Conservation (phyloP, 768 basidiomycete genomes). For the Hortiboletus flavorubellus region DNA sequence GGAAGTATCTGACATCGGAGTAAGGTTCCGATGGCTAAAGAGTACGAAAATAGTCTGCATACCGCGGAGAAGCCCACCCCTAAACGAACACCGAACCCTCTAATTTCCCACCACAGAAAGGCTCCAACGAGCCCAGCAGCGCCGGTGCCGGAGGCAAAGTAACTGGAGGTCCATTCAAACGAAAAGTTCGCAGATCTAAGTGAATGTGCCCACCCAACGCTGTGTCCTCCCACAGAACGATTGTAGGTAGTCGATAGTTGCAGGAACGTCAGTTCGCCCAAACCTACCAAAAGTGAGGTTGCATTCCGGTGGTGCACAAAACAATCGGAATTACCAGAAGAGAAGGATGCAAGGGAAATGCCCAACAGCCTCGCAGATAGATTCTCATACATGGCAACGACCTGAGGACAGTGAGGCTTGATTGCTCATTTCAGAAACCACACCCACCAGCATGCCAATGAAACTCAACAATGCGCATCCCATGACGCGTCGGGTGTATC, state of each 20-base stretch:
- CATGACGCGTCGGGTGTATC: slow-evolving; percentile 69
- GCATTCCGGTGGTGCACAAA: neutral
- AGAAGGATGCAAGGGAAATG: slow-evolving; percentile 80
- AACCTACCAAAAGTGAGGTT: slow-evolving; percentile 44
- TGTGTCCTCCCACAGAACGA: slow-evolving; percentile 69
- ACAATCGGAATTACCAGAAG: slow-evolving; percentile 55
- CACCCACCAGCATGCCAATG: slow-evolving; percentile 81
- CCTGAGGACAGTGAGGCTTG: slow-evolving; percentile 38
- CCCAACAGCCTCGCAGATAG: slow-evolving; percentile 72
- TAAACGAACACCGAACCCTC: slow-evolving; percentile 75
- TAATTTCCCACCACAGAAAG: slow-evolving; percentile 91
- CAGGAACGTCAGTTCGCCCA: slow-evolving; percentile 93
- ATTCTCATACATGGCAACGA: slow-evolving; percentile 69
- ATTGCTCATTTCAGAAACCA: neutral
- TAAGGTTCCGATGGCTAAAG: slow-evolving; percentile 1
- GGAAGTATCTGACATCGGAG: slow-evolving; percentile 63
- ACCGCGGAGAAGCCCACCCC: slow-evolving; percentile 87
- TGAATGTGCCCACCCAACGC: slow-evolving; percentile 61
- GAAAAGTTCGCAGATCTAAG: neutral
- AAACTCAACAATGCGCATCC: slow-evolving; percentile 77
- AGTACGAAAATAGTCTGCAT: slow-evolving; percentile 23
- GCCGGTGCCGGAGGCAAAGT: slow-evolving; percentile 93
- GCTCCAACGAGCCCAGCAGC: slow-evolving; percentile 93
- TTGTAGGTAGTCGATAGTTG: slow-evolving; percentile 86
- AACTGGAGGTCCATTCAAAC: slow-evolving; percentile 41